Conservation (phyloP, 169 alveolate species). For the Plasmodium vinckei region DNA sequence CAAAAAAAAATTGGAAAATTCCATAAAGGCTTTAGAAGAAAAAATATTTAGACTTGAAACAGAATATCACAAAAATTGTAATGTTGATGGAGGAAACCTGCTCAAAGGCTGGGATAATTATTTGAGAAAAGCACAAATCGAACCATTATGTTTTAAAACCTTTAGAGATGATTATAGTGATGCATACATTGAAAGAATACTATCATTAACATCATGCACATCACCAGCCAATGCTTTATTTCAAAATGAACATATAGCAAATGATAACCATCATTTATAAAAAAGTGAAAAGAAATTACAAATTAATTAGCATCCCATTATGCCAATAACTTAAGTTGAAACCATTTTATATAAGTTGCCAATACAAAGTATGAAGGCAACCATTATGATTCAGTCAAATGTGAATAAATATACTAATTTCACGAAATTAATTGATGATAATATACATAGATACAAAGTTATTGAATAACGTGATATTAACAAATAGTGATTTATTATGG, state of each 20-base stretch:
- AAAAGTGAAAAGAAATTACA: not conserved
- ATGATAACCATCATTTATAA: not conserved
- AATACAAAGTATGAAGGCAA: too few relatives aligned
- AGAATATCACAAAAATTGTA: conserved; percentile 71
- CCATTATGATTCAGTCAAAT: too few relatives aligned
- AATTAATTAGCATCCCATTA: too few relatives aligned
- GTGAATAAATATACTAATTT: too few relatives aligned
- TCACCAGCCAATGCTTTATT: conserved; percentile 53
- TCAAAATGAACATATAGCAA: conserved; percentile 16
- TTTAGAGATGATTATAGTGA: conserved; percentile 70
- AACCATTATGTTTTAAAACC: conserved; percentile 64
- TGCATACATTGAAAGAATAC: conserved; percentile 50
- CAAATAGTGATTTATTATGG: too few relatives aligned
- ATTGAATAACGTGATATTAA: too few relatives aligned
- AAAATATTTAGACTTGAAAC: conserved; percentile 73
- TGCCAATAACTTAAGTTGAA: too few relatives aligned
- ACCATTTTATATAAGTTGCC: too few relatives aligned
- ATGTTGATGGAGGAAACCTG: conserved; percentile 71
- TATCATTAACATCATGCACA: conserved; percentile 70
- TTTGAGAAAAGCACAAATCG: conserved; percentile 46
- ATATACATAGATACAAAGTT: too few relatives aligned
- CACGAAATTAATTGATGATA: too few relatives aligned
- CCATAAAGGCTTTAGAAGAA: conserved; percentile 72
- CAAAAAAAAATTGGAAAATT: conserved; percentile 64
- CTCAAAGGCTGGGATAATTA: conserved; percentile 73